phyloP scores from a whole-genome alignment of 768 basidiomycete species.

The Naematelia encephala region DNA sequence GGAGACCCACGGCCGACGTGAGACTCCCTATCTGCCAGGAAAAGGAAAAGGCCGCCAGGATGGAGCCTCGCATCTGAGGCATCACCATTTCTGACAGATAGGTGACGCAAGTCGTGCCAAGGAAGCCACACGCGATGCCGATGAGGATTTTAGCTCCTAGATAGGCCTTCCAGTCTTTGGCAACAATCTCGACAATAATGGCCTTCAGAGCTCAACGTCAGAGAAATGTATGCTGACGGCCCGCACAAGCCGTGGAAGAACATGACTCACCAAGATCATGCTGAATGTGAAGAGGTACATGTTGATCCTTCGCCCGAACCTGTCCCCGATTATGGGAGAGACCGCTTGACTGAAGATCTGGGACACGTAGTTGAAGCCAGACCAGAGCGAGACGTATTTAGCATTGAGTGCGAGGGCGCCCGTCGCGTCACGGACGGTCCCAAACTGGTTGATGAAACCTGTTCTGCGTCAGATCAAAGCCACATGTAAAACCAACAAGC shows the following conservation, averaged over 20 bases:
- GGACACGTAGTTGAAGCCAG: conserved; percentile 13
- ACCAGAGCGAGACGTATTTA: conserved; percentile 24
- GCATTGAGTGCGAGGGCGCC: conserved; percentile 14
- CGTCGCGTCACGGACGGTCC: conserved; percentile 10
- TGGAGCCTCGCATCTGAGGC: conserved; percentile 16
- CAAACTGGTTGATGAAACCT: conserved; percentile 26
- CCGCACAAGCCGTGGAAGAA: not conserved
- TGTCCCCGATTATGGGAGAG: conserved; percentile 16
- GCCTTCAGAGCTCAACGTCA: too few relatives aligned
- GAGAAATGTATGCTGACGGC: not conserved
- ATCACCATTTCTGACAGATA: conserved; percentile 23
- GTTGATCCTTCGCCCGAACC: conserved; percentile 22
- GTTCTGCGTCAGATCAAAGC: not conserved
- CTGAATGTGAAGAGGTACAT: conserved; percentile 24
- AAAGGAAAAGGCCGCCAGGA: conserved; percentile 14
- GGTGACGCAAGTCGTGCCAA: conserved; percentile 2
- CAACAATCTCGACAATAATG: conserved; percentile 26
- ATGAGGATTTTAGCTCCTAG: conserved; percentile 15
- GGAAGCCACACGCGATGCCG: conserved; percentile 3
- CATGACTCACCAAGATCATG: conserved; percentile 8
- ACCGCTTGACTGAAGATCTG: conserved; percentile 10
- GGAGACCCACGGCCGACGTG: conserved; percentile 13
- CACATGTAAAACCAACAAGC: not conserved
- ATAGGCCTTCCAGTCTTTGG: conserved; percentile 22
- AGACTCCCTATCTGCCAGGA: conserved; percentile 15